Evolutionary conservation across 2,329 filamentous ascomycete genomes (phyloP), one percentile per base, ranked within the genome.

Genomic region (Botrytis pseudocinerea): DNA sequence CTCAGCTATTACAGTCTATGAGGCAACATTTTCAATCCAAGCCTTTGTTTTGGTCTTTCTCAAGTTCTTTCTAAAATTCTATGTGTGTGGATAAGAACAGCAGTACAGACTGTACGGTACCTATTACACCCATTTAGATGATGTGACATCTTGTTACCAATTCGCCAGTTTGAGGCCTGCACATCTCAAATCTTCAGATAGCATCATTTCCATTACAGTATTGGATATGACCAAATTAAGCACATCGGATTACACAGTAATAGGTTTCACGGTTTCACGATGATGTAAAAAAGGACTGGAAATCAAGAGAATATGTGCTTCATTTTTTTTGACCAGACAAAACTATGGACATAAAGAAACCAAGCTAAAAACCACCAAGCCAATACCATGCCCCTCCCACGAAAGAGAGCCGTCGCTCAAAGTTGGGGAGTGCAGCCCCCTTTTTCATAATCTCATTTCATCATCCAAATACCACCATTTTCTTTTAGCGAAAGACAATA

Each of bases 391-490:
- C 64, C 18, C 42, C 63, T 72, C 63, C 63, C 70, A 51, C 51
- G 46, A 72, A 72, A 60, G 0, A 62, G 63, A 72, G 70, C 70
- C 63, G 63, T 72, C 70, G 70, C 70, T 72, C 63, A 69, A 72
- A 72, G 48, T 35, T 51, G 28, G 54, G 70, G 63, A 69, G 63
- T 25, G 70, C 63, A 69, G 60, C 32, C 54, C 32, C 51, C 59
- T 35, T 51, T 22, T 57, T 54, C 57, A 71, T 71, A 51, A 71
- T 32, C 46, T 64, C 48, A 42, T 69, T 54, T 46, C 32, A 60
- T 61, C 54, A 57, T 60, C 62, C 38, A 46, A 63, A 65, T 40
- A 18, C 28, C n/a, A 64, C 35, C 44, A 51, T 54, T 54, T 59
- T 59, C 40, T 32, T 69, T 42, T 69, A 42, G 65, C 48, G 48